Percentiles rank a stretch among this genome's conserved stretches.
These are phyloP conservation scores for Neofusicoccum parvum DNA, from an alignment of 2,329 filamentous ascomycete species.

Conservation along the genomic window DNA sequence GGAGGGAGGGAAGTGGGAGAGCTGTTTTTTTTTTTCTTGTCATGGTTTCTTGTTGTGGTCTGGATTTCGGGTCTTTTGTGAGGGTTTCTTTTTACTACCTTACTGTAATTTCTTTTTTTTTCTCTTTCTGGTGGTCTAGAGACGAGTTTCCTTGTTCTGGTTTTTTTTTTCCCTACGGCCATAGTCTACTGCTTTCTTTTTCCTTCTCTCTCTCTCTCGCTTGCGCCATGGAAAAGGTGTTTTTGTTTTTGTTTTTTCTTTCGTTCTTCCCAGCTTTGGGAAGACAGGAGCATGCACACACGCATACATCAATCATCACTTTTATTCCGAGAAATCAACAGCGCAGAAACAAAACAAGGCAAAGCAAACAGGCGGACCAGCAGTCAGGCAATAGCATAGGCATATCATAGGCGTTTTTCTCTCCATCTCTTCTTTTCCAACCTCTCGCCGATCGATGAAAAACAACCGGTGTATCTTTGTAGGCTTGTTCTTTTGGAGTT, in stretches of 20 bases:
- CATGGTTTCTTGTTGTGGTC: not conserved
- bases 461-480: not conserved
- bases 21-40: not conserved
- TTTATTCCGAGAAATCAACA: not conserved
- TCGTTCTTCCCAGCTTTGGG: not conserved
- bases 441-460: not conserved
- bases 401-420: not conserved
- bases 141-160: not conserved
- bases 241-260: not conserved
- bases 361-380: not conserved
- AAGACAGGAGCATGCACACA: not conserved
- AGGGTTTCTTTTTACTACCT: not conserved
- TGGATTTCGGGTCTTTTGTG: not conserved
- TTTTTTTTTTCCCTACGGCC: not conserved
- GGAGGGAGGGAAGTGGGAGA: not conserved
- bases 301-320: not conserved
- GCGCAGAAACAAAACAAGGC: not conserved
- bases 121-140: not conserved
- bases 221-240: constrained; percentile 13
- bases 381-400: not conserved
- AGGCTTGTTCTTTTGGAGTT: not conserved
- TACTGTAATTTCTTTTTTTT: constrained; percentile 9
- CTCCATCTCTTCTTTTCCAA: too few species aligned
- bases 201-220: not conserved
- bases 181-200: not conserved